These are phyloP conservation scores for Canariomyces notabilis DNA, from an alignment of 2,329 filamentous ascomycete species.

Conservation along the genomic window DNA sequence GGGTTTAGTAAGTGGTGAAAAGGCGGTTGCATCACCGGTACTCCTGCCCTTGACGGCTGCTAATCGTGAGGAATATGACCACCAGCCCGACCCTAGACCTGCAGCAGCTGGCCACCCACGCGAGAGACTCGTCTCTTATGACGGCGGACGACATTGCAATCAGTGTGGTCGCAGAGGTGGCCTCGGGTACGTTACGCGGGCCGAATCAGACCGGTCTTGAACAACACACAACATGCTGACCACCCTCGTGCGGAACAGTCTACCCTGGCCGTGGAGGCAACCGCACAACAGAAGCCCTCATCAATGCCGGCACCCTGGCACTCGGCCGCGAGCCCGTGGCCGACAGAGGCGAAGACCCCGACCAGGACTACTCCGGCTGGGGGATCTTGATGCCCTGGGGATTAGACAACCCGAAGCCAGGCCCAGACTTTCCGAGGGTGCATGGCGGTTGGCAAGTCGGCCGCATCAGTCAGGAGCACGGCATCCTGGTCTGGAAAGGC, in stretches of 20 bases:
- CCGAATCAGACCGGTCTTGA: not conserved
- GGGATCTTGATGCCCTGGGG: slow-evolving; percentile 62
- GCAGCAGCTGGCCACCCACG: slow-evolving; percentile 71
- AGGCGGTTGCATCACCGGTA: too few relatives aligned
- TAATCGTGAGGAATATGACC: slow-evolving; percentile 49
- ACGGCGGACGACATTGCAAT: slow-evolving; percentile 57
- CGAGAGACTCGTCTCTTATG: slow-evolving; percentile 39
- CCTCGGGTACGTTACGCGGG: slow-evolving; percentile 17
- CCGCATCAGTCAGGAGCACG: slow-evolving; percentile 73
- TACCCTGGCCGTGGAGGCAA: slow-evolving; percentile 55
- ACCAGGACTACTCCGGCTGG: slow-evolving; percentile 60
- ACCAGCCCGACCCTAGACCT: slow-evolving; percentile 70
- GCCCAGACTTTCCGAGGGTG: slow-evolving; percentile 38
- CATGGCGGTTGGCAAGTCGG: slow-evolving; percentile 61
- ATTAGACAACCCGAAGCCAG: slow-evolving; percentile 30
- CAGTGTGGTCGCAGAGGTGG: slow-evolving; percentile 65
- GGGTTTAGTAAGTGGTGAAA: slow-evolving; percentile 24
- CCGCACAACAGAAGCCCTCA: slow-evolving; percentile 56
- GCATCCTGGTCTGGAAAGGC: slow-evolving; percentile 58
- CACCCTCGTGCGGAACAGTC: slow-evolving; percentile 39
- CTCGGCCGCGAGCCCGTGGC: slow-evolving; percentile 69
- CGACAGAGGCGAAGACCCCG: slow-evolving; percentile 33
- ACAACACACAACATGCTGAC: not conserved
- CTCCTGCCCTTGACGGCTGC: not conserved
- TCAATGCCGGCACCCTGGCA: slow-evolving; percentile 64